A percentile compares a stretch with the other conserved stretches of the same genome.
Conservation (phyloP, 495 filamentous ascomycete genomes). For the Entonaema liquescens region DNA sequence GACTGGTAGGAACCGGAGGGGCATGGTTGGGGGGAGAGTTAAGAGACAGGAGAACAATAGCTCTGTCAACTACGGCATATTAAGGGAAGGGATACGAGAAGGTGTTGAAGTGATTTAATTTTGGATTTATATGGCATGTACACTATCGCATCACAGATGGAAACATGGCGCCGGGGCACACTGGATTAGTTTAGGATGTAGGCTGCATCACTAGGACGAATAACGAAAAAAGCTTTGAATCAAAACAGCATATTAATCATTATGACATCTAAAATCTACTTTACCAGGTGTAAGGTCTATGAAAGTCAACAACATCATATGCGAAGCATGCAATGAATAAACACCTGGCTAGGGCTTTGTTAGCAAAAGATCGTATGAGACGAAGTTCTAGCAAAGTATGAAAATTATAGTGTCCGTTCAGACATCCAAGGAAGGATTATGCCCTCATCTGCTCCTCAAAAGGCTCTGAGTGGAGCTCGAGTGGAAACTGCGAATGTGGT, state of each 20-base stretch:
- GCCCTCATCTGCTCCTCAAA: conserved; percentile 64
- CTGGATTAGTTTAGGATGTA: neutral
- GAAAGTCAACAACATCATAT: too few relatives aligned
- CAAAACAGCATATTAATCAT: neutral
- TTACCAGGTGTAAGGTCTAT: too few relatives aligned
- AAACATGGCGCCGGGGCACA: neutral
- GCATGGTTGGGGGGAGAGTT: conserved; percentile 73
- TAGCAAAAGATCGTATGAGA: conserved; percentile 1
- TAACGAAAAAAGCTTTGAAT: neutral
- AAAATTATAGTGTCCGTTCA: conserved; percentile 50
- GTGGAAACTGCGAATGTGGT: conserved; percentile 76
- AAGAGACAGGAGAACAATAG: conserved; percentile 44
- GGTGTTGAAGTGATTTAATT: conserved; percentile 40
- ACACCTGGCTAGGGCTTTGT: conserved; percentile 2
- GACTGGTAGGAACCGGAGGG: conserved; percentile 86
- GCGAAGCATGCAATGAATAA: too few relatives aligned
- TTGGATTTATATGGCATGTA: neutral
- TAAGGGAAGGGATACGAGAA: conserved; percentile 43
- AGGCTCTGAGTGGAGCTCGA: conserved; percentile 67
- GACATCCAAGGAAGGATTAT: conserved; percentile 72
- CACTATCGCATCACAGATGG: neutral
- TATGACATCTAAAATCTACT: neutral
- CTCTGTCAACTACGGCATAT: conserved; percentile 14
- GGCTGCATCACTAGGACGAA: neutral
- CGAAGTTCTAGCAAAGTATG: neutral